Base-by-base conservation (phyloP, 305 asterid genomes). In the Euphrasia arctica region DNA sequence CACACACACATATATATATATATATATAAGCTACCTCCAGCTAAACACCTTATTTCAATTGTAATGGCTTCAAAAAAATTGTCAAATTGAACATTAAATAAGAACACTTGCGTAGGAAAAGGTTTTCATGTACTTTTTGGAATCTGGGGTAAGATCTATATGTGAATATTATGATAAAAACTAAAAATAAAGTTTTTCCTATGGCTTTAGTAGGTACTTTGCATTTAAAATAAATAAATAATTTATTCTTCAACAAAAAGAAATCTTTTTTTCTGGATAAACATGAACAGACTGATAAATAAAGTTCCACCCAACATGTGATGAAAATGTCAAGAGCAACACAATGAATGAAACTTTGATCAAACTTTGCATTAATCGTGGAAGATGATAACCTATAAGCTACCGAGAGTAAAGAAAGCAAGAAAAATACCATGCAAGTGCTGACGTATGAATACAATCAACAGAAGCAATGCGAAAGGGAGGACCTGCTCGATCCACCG, bases 401-500 rank as follows among this genome's bases (percentile, higher is more conserved):
- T 54, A 39, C 15, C 42, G 47, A 31, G 47, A 70, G 59, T 22
- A 70, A 67, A 54, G 28, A 64, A 49, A 71, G 50, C 63, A 45
- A 25, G 54, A 55, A 34, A 13, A 63, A 50, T 79, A 88, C 96
- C 96, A 84, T 89, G 90, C 79, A 86, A 72, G 73, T 89, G 95
- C 74, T 82, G 95, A 2, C 96, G 92, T 61, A 89, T 86, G 75
- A 89, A 89, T 48, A 89, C 95, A 58, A 81, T 78, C 90, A 89
- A 66, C 67, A 86, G 78, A 57, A 89, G 90, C 96, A 89, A 86
- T 11, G 88, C 73, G 78, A 84, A 86, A 0, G 95, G 96, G 67
- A 89, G 89, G 65, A 86, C 78, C 74, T 86, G 95, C 78, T 89
- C 96, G 43, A 84, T 82, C 95, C 95, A 84, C 63, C 96, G 79